phyloP scores from a whole-genome alignment of 768 basidiomycete genomes.

The Auricularia sp. region DNA sequence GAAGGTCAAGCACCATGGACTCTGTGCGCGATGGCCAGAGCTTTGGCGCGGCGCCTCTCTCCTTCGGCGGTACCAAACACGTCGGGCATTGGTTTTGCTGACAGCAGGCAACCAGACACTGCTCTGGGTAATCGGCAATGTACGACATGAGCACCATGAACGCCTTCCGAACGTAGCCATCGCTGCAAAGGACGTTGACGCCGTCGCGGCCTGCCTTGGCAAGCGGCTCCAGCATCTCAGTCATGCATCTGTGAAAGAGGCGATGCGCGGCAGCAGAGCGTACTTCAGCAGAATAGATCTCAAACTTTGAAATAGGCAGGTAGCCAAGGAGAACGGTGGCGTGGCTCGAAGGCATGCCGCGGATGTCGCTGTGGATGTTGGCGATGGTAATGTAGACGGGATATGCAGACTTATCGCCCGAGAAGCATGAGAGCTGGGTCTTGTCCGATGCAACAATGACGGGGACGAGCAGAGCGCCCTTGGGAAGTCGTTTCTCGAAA shows the following conservation, averaged over 20 bases:
- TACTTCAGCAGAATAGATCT: conserved; percentile 27
- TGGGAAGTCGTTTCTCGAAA: conserved; percentile 11
- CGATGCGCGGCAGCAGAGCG: conserved; percentile 26
- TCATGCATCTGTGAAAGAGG: conserved; percentile 32
- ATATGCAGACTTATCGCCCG: conserved; percentile 18
- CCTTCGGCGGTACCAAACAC: conserved; percentile 5
- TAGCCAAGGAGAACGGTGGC: conserved; percentile 30
- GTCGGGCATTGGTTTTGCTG: conserved; percentile 10
- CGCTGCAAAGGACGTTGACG: conserved; percentile 25
- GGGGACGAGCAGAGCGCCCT: conserved; percentile 3
- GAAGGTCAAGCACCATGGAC: not conserved
- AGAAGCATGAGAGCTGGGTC: conserved; percentile 9
- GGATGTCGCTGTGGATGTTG: conserved; percentile 30
- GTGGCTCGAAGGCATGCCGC: conserved; percentile 24
- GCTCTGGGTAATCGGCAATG: conserved; percentile 17
- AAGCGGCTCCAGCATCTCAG: conserved; percentile 22
- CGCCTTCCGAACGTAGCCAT: conserved; percentile 21
- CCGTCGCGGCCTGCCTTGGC: conserved; percentile 21
- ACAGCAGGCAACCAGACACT: conserved; percentile 14
- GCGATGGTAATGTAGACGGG: conserved; percentile 37
- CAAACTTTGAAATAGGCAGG: conserved; percentile 26
- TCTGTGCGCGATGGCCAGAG: not conserved
- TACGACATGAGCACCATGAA: conserved; percentile 15
- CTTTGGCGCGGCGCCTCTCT: conserved; percentile 6
- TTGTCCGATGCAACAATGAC: conserved; percentile 10